Evolutionary conservation across 345 rosid species (phyloP), one percentile per base, ranked within the genome.

Genomic region (Eucalyptus coolabah): DNA sequence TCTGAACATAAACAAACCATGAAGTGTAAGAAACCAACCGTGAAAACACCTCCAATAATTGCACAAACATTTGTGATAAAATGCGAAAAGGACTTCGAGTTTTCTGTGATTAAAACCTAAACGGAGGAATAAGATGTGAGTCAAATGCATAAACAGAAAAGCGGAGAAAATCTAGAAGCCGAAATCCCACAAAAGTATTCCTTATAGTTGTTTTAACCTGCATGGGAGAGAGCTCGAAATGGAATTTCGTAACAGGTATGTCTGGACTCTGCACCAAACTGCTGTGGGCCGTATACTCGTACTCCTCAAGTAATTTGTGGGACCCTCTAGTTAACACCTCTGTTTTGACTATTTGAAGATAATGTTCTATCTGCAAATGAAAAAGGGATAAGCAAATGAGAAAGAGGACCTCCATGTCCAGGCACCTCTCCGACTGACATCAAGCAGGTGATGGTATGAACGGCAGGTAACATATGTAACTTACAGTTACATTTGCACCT

Each of bases 201-300:
- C 85, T 77, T 77, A 77, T 77, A 77, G 47, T 77, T 77, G 30
- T 86, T 53, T 37, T 82, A 50, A 96, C 99, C 99, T 98, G 99
- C 99, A 98, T 98, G 34, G 99, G 99, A 82, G 99, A 98, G 92
- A 95, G 97, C 96, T 97, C 99, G 34, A 95, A 94, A 94, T 96
- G 99, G 91, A 98, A 98, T 89, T 96, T 97, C 50, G 96, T 95
- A 5, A 94, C 97, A 5, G 99, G 99, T 89, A 96, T 90, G 91
- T 96, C 89, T 83, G 94, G 51, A 90, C 93, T 97, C 89, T 97
- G 96, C 45, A 93, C 95, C 91, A 96, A 90, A 87, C 99, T 98
- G 92, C 99, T 98, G 90, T 97, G 99, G 6, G 99, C 99, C 67
- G 99, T 98, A 93, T 97, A 98, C 94, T 97, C 99, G 3, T 97